phyloP scores from a whole-genome alignment of 1,284 basidiomycete species.

The Heliocybe sulcata region DNA sequence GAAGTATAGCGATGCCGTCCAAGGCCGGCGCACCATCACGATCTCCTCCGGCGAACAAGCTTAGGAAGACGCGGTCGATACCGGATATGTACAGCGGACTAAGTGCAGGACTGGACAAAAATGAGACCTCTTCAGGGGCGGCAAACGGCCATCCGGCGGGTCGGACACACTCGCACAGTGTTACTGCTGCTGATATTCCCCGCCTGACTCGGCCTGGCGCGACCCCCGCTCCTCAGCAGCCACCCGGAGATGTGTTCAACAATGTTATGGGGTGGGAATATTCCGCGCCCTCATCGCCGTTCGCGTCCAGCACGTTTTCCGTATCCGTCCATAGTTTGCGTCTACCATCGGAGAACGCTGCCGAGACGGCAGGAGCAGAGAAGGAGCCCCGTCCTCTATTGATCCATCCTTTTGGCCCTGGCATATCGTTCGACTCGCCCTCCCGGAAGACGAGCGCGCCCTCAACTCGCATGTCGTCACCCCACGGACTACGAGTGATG shows the following conservation, averaged over 20 bases:
- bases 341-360: background rate
- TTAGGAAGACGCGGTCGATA: constrained; percentile 66
- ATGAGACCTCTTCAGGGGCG: constrained; percentile 16
- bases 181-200: constrained; percentile 62
- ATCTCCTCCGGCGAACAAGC: constrained; percentile 25
- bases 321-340: background rate
- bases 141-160: constrained; percentile 28
- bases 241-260: constrained; percentile 49
- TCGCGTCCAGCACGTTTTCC: constrained; percentile 23
- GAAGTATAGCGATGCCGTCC: background rate
- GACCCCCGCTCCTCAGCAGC: constrained; percentile 11
- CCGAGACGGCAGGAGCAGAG: background rate
- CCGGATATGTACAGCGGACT: constrained; percentile 36
- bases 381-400: background rate
- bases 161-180: constrained; percentile 69
- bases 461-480: constrained; percentile 21
- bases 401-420: constrained; percentile 55
- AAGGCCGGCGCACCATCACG: background rate
- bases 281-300: constrained; percentile 21
- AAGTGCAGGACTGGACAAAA: constrained; percentile 5
- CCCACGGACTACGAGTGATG: constrained; percentile 59
- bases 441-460: constrained; percentile 19
- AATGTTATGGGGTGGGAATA: constrained; percentile 55
- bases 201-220: constrained; percentile 19
- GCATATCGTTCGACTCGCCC: constrained; percentile 56